Conservation (phyloP, 2,329 filamentous ascomycete genomes). For the Ceratocystis colombiana region DNA sequence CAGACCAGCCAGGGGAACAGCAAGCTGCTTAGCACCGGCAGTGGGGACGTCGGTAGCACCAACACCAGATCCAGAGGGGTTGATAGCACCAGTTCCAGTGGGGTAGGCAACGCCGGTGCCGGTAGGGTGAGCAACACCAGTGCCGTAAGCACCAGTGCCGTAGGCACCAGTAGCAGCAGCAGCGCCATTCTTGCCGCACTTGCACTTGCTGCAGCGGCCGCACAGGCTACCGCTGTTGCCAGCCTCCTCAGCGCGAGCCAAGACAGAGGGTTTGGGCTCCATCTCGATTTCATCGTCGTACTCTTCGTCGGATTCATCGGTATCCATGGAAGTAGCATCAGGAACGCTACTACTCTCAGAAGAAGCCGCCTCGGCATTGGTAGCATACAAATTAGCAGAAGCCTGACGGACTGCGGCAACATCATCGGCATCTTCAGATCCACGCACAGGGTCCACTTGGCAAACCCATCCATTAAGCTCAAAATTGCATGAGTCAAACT, state of each 20-base stretch:
- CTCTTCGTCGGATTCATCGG: not conserved
- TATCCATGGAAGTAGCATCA: not conserved
- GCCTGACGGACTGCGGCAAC: too few species aligned
- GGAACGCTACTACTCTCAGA: not conserved
- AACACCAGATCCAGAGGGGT: not conserved
- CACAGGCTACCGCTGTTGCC: not conserved
- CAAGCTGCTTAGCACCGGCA: conserved; percentile 7
- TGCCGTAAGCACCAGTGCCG: not conserved
- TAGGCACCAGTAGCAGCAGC: not conserved
- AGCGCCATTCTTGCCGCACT: not conserved
- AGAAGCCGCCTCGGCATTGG: not conserved
- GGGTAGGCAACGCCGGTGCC: conserved; percentile 1
- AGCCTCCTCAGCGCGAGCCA: not conserved
- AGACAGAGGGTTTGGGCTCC: not conserved
- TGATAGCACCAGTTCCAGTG: conserved; percentile 3
- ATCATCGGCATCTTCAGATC: too few species aligned
- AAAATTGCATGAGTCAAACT: too few species aligned
- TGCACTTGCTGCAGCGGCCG: not conserved
- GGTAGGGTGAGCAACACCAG: not conserved
- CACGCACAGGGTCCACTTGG: too few species aligned
- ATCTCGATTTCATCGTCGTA: not conserved
- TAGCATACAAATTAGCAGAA: too few species aligned
- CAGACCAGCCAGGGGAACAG: conserved; percentile 1
- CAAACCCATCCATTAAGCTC: too few species aligned
- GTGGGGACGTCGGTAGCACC: not conserved